Percentiles rank a stretch among this genome's conserved stretches.
Conservation (phyloP, 2,329 filamentous ascomycete species). For the Teratosphaeria viscida region DNA sequence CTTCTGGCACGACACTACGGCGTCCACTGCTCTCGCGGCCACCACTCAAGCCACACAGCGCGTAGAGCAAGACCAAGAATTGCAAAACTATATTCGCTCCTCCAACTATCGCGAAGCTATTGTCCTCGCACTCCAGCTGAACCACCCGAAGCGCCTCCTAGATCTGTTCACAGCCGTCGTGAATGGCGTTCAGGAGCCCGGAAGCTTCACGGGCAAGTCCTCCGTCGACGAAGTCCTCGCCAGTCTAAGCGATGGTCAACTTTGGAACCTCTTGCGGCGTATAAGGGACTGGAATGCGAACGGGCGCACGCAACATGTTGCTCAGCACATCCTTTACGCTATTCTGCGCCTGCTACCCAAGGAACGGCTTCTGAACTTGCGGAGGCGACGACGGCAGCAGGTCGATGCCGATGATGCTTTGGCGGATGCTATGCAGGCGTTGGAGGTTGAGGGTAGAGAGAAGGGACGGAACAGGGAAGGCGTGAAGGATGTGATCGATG, state of each 20-base stretch:
- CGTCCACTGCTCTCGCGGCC: constrained; percentile 63
- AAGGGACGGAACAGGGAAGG: constrained; percentile 43
- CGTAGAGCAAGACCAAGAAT: constrained; percentile 86
- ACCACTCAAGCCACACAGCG: constrained; percentile 65
- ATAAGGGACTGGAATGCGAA: constrained; percentile 97
- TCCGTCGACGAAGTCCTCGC: constrained; percentile 73
- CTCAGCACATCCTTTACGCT: constrained; percentile 73
- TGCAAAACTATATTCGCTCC: constrained; percentile 83
- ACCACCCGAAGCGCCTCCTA: constrained; percentile 82
- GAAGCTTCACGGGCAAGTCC: constrained; percentile 52
- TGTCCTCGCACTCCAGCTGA: constrained; percentile 79
- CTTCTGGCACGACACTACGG: constrained; percentile 90
- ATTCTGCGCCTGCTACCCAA: constrained; percentile 74
- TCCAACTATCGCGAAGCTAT: constrained; percentile 90
- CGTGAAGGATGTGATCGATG: constrained; percentile 74
- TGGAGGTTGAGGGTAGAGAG: constrained; percentile 18
- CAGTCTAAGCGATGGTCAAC: constrained; percentile 71
- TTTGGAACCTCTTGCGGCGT: constrained; percentile 70
- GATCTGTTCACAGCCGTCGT: constrained; percentile 74
- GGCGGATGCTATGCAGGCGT: constrained; percentile 17
- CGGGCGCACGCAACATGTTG: constrained; percentile 70
- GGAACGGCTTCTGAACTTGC: constrained; percentile 52
- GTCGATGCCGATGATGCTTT: constrained; percentile 12
- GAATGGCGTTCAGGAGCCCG: constrained; percentile 48
- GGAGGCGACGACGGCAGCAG: constrained; percentile 17